A percentile compares a stretch with the other conserved stretches of the same genome.
These are phyloP conservation scores for Hemisphaericaspora nanyangensis DNA, from an alignment of 805 yeast genomes.

Conservation along the genomic window DNA sequence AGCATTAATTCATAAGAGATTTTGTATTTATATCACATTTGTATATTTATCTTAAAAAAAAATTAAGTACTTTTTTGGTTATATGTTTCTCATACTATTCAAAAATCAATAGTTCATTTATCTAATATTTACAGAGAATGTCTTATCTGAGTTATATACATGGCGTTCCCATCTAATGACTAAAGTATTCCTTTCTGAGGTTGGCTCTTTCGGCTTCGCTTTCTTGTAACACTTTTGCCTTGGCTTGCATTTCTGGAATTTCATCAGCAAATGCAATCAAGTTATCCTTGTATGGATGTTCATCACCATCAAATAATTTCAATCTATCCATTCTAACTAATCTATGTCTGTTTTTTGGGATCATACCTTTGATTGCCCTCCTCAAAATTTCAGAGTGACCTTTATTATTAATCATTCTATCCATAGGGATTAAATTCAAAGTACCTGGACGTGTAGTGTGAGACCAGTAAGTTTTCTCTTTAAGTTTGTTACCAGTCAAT, in stretches of 20 bases:
- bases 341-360: constrained; percentile 87
- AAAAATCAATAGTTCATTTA: too few relatives aligned
- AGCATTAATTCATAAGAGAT: too few relatives aligned
- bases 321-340: constrained; percentile 76
- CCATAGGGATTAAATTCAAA: constrained; percentile 79
- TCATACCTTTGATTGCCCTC: constrained; percentile 93
- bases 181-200: constrained; percentile 33
- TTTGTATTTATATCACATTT: constrained; percentile 1
- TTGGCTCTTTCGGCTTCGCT: constrained; percentile 28
- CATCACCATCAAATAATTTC: constrained; percentile 82
- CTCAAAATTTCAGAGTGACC: constrained; percentile 85
- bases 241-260: constrained; percentile 46
- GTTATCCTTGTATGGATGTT: constrained; percentile 82
- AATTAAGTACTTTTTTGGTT: background rate
- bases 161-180: too few relatives aligned
- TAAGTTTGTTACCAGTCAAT: constrained; percentile 80
- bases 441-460: constrained; percentile 92
- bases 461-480: constrained; percentile 79
- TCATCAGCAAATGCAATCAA: constrained; percentile 84
- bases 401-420: constrained; percentile 64
- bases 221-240: constrained; percentile 35
- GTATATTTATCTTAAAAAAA: background rate
- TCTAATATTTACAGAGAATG: too few relatives aligned
- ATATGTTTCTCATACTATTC: too few relatives aligned
- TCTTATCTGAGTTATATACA: too few relatives aligned